Conservation (phyloP, 331 rosid genomes). For the Prunus yedoensis region DNA sequence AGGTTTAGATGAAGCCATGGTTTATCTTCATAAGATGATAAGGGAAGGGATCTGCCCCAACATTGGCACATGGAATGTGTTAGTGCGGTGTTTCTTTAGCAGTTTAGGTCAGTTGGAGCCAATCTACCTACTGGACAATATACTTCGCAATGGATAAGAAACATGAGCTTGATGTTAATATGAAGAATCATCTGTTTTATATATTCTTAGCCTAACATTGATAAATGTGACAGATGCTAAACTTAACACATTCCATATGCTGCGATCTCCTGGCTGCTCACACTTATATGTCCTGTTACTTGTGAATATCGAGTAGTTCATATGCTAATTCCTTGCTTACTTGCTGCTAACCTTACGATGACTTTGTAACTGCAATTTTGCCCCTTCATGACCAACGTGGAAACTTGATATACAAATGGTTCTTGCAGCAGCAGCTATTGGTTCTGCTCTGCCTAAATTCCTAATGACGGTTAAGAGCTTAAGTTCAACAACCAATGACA, state of each 20-base stretch:
- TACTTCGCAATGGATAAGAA: slow-evolving; percentile 39
- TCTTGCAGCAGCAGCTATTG: neutral
- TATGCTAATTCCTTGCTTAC: neutral
- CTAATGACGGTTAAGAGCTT: too few relatives aligned
- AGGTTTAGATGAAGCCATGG: slow-evolving; percentile 64
- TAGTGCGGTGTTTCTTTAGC: slow-evolving; percentile 70
- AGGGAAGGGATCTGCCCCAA: slow-evolving; percentile 61
- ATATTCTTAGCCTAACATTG: neutral
- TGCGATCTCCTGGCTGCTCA: neutral
- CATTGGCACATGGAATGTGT: slow-evolving; percentile 63
- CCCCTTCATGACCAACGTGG: neutral
- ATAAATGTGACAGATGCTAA: neutral
- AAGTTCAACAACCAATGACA: too few relatives aligned
- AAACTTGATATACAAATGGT: neutral
- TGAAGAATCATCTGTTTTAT: neutral
- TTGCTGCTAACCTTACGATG: neutral
- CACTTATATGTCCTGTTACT: neutral
- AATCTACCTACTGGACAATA: slow-evolving; percentile 62
- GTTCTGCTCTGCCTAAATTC: neutral
- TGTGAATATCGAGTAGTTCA: neutral
- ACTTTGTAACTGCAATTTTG: neutral
- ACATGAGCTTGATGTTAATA: slow-evolving; percentile 5
- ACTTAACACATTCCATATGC: too few relatives aligned
- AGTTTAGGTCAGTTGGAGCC: slow-evolving; percentile 78
- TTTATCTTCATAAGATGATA: slow-evolving; percentile 64